Evolutionary conservation across 1,284 basidiomycete species (phyloP), one percentile per base, ranked within the genome.

Genomic region (Trametes sp.): DNA sequence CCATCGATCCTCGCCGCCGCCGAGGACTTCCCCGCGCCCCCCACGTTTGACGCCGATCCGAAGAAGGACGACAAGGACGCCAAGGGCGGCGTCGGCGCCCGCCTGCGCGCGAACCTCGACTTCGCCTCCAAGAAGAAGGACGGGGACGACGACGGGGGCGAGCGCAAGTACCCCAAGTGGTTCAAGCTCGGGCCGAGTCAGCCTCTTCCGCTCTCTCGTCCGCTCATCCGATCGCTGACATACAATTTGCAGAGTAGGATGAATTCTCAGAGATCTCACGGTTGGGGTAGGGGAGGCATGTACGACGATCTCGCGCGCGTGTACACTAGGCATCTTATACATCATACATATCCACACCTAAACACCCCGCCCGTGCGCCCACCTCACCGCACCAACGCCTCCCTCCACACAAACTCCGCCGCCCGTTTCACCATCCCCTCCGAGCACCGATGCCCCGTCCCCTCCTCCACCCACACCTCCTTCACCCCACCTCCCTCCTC

Each of bases 91-190:
- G 14, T 64, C 69, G 31, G 67, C 75, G 14, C 64, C 76, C 68
- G 26, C 49, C 73, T 23, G 61, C 54, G 59, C 31, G 38, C 21
- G 41, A 57, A 61, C 51, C 46, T 62, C 51, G 45, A 26, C 9
- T 48, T 68, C 42, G 29, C 38, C 23, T 16, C 16, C 16, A 57
- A 52, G 46, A 55, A 35, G 44, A 57, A 38, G 48, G 57, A 62
- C 28, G 69, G 24, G 50, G 57, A 61, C 29, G 69, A 62, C 28
- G 69, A 70, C 3, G 62, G 57, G 35, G 83, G 59, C 24, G 83
- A 82, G 61, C 85, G 82, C 75, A 92, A 92, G 77, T 78, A 90
- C 63, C 88, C 90, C 4, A 92, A 91, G 71, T 91, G 89, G 87
- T 73, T 93, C 44, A 91, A 83, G 82, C 71, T 81, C 74, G 76